Percentiles rank a stretch among this genome's conserved stretches.
Evolutionary conservation across 2,329 filamentous ascomycete genomes (phyloP).

Genomic region (Neopestalotiopsis sp.): DNA sequence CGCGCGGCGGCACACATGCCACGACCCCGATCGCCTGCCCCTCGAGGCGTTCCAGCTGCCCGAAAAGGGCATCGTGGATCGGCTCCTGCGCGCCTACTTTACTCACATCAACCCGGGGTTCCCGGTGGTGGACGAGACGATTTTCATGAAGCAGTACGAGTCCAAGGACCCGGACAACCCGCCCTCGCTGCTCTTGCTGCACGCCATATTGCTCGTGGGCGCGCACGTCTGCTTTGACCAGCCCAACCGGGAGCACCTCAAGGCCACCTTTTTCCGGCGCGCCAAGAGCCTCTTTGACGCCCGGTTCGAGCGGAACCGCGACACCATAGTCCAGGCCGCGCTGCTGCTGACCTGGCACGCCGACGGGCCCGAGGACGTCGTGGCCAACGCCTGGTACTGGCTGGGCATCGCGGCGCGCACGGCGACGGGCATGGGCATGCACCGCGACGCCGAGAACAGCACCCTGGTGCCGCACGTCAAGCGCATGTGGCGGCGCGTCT

Average conservation of each 20-base stretch:
- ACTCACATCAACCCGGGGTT: slow-evolving; percentile 55
- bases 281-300: slow-evolving; percentile 59
- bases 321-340: slow-evolving; percentile 59
- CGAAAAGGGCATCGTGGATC: slow-evolving; percentile 52
- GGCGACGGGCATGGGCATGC: slow-evolving; percentile 61
- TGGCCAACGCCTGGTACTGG: slow-evolving; percentile 59
- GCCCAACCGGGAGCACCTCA: slow-evolving; percentile 47
- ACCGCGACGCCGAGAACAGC: slow-evolving; percentile 40
- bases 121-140: slow-evolving; percentile 56
- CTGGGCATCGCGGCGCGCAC: slow-evolving; percentile 57
- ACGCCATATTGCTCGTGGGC: slow-evolving; percentile 57
- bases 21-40: slow-evolving; percentile 49
- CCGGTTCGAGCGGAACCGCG: slow-evolving; percentile 58
- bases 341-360: slow-evolving; percentile 62
- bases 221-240: slow-evolving; percentile 52
- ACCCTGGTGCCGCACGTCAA: slow-evolving; percentile 38
- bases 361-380: slow-evolving; percentile 59
- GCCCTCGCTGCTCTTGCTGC: slow-evolving; percentile 53
- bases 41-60: slow-evolving; percentile 56
- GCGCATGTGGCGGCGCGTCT: slow-evolving; percentile 43
- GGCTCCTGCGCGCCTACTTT: slow-evolving; percentile 57
- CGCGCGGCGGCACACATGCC: slow-evolving; percentile 43
- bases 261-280: slow-evolving; percentile 55
- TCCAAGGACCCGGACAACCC: slow-evolving; percentile 49
- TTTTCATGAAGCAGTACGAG: slow-evolving; percentile 56